Conservation (phyloP, 2,329 filamentous ascomycete genomes). For the Botrytis porri region DNA sequence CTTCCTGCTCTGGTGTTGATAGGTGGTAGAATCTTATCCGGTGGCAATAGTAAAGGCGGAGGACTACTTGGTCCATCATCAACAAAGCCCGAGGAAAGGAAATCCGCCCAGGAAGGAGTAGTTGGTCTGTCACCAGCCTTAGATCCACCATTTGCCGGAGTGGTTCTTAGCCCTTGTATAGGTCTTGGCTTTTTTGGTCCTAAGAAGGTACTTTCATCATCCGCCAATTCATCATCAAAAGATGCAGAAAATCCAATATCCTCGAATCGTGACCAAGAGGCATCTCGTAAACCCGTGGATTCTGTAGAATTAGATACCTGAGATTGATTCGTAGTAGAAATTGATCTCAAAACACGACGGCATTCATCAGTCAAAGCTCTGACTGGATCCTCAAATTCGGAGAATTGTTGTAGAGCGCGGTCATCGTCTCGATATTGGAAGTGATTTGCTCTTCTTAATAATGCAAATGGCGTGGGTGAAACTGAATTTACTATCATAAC, state of each 20-base stretch:
- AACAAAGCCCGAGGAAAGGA: conserved; percentile 87
- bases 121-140: conserved; percentile 72
- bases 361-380: conserved; percentile 90
- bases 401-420: conserved; percentile 76
- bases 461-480: conserved; percentile 88
- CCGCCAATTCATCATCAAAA: conserved; percentile 68
- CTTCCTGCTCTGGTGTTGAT: conserved; percentile 77
- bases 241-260: conserved; percentile 85
- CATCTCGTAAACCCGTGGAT: conserved; percentile 72
- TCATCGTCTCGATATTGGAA: conserved; percentile 95
- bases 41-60: conserved; percentile 74
- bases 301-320: conserved; percentile 67
- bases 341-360: conserved; percentile 80
- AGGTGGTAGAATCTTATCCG: conserved; percentile 86
- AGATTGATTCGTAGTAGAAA: conserved; percentile 86
- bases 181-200: conserved; percentile 35
- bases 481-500: conserved; percentile 96
- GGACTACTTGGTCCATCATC: conserved; percentile 66
- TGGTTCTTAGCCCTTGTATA: conserved; percentile 57
- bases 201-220: conserved; percentile 40
- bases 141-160: conserved; percentile 63
- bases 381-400: conserved; percentile 85
- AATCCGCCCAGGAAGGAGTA: conserved; percentile 97
- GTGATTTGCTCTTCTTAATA: conserved; percentile 85
- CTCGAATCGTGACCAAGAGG: conserved; percentile 95